phyloP scores from a whole-genome alignment of 805 yeast species.

The Candida saitoana region DNA sequence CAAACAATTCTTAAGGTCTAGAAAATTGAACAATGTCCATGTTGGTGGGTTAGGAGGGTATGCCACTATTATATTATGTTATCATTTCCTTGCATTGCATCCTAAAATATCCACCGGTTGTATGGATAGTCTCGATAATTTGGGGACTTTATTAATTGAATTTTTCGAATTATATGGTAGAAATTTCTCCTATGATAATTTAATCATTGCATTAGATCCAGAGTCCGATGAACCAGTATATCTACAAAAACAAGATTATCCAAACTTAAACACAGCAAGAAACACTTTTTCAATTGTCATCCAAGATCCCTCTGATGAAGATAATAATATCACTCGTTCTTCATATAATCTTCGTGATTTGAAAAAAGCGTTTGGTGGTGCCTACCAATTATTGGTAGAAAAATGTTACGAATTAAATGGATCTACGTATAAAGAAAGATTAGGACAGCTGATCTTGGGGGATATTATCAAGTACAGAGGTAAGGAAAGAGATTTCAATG shows the following conservation, averaged over 20 bases:
- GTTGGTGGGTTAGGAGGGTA: conserved; percentile 95
- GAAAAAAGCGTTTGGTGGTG: conserved; percentile 84
- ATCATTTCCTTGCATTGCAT: conserved; percentile 72
- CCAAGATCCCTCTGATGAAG: conserved; percentile 82
- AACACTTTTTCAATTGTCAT: conserved; percentile 65
- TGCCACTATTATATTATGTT: conserved; percentile 82
- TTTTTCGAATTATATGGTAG: conserved; percentile 90
- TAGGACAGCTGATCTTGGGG: conserved; percentile 73
- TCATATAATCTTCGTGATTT: conserved; percentile 76
- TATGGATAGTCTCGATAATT: conserved; percentile 64
- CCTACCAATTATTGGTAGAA: conserved; percentile 70
- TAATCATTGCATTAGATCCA: conserved; percentile 61
- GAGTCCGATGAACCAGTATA: conserved; percentile 56
- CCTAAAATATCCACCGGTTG: conserved; percentile 68
- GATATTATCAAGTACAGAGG: conserved; percentile 75
- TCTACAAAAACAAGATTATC: conserved; percentile 52
- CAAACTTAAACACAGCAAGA: conserved; percentile 47
- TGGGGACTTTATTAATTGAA: conserved; percentile 84
- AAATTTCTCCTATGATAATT: conserved; percentile 78
- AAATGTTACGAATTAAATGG: conserved; percentile 69
- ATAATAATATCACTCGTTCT: conserved; percentile 83
- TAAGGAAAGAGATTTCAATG: conserved; percentile 69
- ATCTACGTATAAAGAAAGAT: conserved; percentile 60
- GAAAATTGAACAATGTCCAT: conserved; percentile 80
- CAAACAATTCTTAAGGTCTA: conserved; percentile 77